Percentiles rank a stretch among this genome's conserved stretches.
phyloP scores from a whole-genome alignment of 495 filamentous ascomycete species.

The Neohortaea acidophila region DNA sequence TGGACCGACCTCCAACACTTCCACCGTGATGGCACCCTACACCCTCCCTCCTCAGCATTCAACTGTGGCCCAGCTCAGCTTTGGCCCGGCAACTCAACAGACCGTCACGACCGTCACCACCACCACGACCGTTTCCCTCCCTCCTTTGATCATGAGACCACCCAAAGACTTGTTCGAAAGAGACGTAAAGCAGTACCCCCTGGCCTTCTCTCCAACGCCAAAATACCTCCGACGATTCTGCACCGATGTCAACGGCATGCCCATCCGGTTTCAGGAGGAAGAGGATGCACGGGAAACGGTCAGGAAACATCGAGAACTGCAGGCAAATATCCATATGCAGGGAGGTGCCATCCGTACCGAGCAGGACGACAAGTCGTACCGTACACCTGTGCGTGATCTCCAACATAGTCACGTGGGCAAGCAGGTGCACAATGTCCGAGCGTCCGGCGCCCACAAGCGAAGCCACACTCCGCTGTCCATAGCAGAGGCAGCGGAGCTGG shows the following conservation, averaged over 20 bases:
- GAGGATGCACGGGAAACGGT: constrained; percentile 41
- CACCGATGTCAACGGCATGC: constrained; percentile 52
- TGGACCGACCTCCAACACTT: constrained; percentile 1
- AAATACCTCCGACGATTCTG: constrained; percentile 53
- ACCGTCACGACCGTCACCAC: constrained; percentile 86
- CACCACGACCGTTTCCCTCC: constrained; percentile 78
- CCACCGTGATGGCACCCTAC: constrained; percentile 1
- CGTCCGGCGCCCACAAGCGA: constrained; percentile 25
- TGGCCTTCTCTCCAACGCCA: constrained; percentile 70
- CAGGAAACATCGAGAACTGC: constrained; percentile 15
- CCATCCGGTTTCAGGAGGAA: constrained; percentile 53
- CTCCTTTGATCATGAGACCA: constrained; percentile 62
- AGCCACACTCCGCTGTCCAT: constrained; percentile 44
- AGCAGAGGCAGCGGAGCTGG: constrained; percentile 41
- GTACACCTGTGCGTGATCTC: neutral
- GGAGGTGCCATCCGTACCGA: constrained; percentile 9
- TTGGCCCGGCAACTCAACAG: constrained; percentile 56
- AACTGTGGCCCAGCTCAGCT: constrained; percentile 50
- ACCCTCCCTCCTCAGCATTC: constrained; percentile 15
- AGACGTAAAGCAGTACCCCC: constrained; percentile 77
- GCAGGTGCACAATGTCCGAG: constrained; percentile 1
- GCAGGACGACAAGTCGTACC: constrained; percentile 1
- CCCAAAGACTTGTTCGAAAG: constrained; percentile 58
- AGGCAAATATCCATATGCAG: constrained; percentile 6
- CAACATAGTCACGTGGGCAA: neutral